Base-by-base conservation (phyloP, 179 eudicot species). In the Spergularia azorica region DNA sequence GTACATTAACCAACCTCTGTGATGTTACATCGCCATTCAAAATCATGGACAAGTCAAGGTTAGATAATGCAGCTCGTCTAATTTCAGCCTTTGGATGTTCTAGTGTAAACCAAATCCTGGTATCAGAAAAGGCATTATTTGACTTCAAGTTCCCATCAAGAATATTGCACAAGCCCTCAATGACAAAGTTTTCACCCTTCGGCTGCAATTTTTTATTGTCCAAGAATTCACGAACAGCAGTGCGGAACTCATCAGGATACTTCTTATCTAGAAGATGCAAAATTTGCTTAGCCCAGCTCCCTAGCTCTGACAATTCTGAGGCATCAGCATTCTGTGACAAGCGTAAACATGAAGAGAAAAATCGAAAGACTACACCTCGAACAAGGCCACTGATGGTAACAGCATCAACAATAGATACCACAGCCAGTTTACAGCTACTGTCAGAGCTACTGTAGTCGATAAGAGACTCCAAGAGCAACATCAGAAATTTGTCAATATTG, bases 61-160 rank as follows among this genome's bases (percentile, higher is more conserved):
- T 84, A 57, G 76, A 55, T 52, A 95, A 84, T 15, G 89, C 83
- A 63, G 85, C 73, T 57, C 90, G 90, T 17, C 97, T 90, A 80
- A 95, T 74, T 83, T 87, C 95, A 41, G 94, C 94, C 89, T 90
- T 92, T 2, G 97, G 92, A 84, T 93, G 94, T 76, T 95, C 97
- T 67, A 95, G 88, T 1, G 90, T 89, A 85, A 93, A 87, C 95
- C 94, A 89, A 67, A 93, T 70, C 80, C 85, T 89, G 55, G 94
- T 88, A 81, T 91, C 92, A 36, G 91, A 80, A 70, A 82, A 72
- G 43, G 79, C 90, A 77, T 64, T 38, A 75, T 92, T 80, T 46
- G 86, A 74, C 62, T 79, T 84, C 72, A 75, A 63, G 81, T 82
- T 82, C 50, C 90, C 89, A 77, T 90, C 95, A 63, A 95, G 84